These are phyloP conservation scores for Chytriomyces sp. DNA, from an alignment of 192 early-diverging fungal genomes.

Conservation along the genomic window DNA sequence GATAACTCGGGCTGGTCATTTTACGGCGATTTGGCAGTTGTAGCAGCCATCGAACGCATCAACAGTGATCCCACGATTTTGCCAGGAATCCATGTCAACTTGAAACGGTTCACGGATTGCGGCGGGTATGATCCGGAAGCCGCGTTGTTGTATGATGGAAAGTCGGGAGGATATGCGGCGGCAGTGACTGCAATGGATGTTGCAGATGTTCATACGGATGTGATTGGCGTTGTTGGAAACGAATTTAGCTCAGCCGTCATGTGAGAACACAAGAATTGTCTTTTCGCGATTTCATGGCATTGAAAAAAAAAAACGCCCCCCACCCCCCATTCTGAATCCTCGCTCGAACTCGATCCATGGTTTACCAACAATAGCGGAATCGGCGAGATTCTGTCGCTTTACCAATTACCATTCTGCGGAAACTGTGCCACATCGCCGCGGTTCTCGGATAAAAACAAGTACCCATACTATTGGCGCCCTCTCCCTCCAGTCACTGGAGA, in stretches of 20 bases:
- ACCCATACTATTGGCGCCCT: constrained; percentile 8
- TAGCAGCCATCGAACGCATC: constrained; percentile 7
- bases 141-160: neutral
- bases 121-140: constrained; percentile 4
- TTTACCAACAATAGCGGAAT: neutral
- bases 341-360: neutral
- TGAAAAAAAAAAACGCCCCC: neutral
- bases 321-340: neutral
- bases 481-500: neutral
- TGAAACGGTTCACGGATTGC: constrained; percentile 29
- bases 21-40: constrained; percentile 1
- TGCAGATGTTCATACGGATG: neutral
- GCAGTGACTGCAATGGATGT: constrained; percentile 8
- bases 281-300: neutral
- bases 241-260: constrained; percentile 11
- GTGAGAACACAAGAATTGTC: neutral
- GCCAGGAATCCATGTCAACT: neutral
- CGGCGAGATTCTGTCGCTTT: constrained; percentile 6
- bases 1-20: neutral
- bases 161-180: constrained; percentile 13
- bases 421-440: neutral
- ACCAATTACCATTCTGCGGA: neutral
- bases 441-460: constrained; percentile 3
- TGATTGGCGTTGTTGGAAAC: constrained; percentile 19
- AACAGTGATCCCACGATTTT: constrained; percentile 3